phyloP scores from a whole-genome alignment of 2,329 filamentous ascomycete species.

The Colletotrichum sp. region DNA sequence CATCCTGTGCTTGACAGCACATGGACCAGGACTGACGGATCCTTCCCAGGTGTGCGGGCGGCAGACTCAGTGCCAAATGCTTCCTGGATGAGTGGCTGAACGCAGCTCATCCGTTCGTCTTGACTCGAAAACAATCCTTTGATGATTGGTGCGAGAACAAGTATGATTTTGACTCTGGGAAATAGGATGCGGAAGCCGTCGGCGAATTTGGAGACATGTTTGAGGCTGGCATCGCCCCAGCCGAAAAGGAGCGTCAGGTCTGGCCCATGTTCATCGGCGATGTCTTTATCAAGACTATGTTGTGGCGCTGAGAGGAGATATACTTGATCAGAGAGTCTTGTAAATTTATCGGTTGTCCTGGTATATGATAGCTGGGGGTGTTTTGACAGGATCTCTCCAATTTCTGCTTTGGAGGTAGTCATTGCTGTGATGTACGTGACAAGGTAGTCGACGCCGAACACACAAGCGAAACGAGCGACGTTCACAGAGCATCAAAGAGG shows the following conservation, averaged over 20 bases:
- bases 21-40: slow-evolving; percentile 51
- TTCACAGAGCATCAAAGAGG: not conserved
- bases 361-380: not conserved
- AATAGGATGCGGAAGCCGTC: slow-evolving; percentile 55
- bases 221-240: slow-evolving; percentile 61
- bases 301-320: not conserved
- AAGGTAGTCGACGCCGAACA: not conserved
- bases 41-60: slow-evolving; percentile 15
- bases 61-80: slow-evolving; percentile 31
- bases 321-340: not conserved
- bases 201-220: slow-evolving; percentile 61
- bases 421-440: not conserved
- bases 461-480: not conserved
- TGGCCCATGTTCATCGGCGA: slow-evolving; percentile 28
- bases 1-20: slow-evolving; percentile 63
- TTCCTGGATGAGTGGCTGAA: slow-evolving; percentile 49
- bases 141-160: slow-evolving; percentile 55
- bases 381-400: not conserved
- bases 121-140: slow-evolving; percentile 49
- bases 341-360: not conserved
- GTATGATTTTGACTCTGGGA: slow-evolving; percentile 53
- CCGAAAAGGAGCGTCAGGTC: slow-evolving; percentile 57
- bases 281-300: not conserved
- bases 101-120: slow-evolving; percentile 44
- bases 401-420: not conserved